Evolutionary conservation across 1,139 yeast species (phyloP).

Genomic region (Diutina rugosa): DNA sequence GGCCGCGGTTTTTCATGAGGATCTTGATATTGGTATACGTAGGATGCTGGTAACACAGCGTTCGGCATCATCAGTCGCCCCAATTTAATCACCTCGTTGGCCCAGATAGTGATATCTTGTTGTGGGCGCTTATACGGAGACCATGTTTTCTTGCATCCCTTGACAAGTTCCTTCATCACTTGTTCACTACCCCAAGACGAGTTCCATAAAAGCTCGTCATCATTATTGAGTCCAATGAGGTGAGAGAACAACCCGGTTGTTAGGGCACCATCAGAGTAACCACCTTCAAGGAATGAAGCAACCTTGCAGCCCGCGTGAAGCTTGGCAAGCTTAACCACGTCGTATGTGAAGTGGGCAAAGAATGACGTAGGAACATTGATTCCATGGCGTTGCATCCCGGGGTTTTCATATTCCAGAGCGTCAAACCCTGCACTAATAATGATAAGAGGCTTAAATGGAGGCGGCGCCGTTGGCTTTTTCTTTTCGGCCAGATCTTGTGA

Average conservation of each 20-base stretch:
- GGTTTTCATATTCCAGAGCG: constrained; percentile 75
- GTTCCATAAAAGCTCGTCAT: constrained; percentile 43
- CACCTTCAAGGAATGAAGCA: constrained; percentile 71
- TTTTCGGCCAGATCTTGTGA: background rate
- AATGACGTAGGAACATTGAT: constrained; percentile 77
- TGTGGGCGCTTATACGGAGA: constrained; percentile 38
- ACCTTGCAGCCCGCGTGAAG: constrained; percentile 52
- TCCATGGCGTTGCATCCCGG: constrained; percentile 77
- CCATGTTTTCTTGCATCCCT: constrained; percentile 65
- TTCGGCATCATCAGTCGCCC: constrained; percentile 64
- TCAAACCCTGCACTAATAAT: constrained; percentile 81
- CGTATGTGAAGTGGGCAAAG: constrained; percentile 62
- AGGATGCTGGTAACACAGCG: constrained; percentile 28
- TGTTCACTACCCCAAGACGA: constrained; percentile 49
- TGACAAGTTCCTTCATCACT: constrained; percentile 51
- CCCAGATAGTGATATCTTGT: constrained; percentile 43
- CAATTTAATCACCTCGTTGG: constrained; percentile 51
- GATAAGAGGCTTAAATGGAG: constrained; percentile 58
- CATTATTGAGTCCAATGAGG: constrained; percentile 37
- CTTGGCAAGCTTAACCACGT: constrained; percentile 52
- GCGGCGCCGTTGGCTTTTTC: constrained; percentile 22
- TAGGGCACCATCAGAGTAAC: constrained; percentile 77
- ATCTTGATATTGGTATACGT: constrained; percentile 19
- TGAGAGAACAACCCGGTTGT: constrained; percentile 75
- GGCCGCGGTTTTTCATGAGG: background rate